A percentile compares a stretch with the other conserved stretches of the same genome.
phyloP scores from a whole-genome alignment of 176 grass and related monocot genomes.

The Alopecurus myosuroides region DNA sequence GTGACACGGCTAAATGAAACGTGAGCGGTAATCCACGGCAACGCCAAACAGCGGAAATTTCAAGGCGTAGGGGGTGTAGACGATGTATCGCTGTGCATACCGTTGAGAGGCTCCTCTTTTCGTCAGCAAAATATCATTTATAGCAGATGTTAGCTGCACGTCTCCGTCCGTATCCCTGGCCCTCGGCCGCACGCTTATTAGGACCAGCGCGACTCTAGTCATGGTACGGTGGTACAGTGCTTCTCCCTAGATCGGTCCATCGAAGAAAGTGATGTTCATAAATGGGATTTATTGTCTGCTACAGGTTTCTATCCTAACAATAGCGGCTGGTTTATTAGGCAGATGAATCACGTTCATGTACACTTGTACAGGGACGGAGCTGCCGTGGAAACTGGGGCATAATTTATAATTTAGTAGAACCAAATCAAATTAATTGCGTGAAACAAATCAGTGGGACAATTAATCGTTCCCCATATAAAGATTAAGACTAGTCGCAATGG shows the following conservation, averaged over 20 bases:
- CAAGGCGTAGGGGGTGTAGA: not conserved
- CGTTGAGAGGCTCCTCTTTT: not conserved
- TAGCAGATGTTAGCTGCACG: not conserved
- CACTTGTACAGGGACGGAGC: not conserved
- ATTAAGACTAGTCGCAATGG: too few relatives aligned
- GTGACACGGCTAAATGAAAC: not conserved
- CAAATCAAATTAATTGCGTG: too few relatives aligned
- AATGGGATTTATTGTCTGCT: constrained; percentile 9
- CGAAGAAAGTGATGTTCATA: not conserved
- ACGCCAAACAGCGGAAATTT: not conserved
- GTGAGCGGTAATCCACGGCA: not conserved
- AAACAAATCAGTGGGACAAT: too few relatives aligned
- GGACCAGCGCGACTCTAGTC: not conserved
- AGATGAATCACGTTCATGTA: not conserved
- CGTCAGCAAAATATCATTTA: not conserved
- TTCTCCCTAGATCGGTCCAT: not conserved
- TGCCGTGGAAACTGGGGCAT: not conserved
- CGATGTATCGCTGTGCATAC: not conserved
- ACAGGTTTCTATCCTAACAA: not conserved
- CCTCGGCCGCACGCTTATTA: too few relatives aligned
- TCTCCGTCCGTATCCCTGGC: not conserved
- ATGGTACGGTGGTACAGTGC: not conserved
- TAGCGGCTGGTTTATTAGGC: constrained; percentile 4
- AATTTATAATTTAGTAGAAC: too few relatives aligned
- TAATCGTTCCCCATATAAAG: too few relatives aligned